Base-by-base conservation (phyloP, 163 green algal genomes). In the Scenedesmus sp. region DNA sequence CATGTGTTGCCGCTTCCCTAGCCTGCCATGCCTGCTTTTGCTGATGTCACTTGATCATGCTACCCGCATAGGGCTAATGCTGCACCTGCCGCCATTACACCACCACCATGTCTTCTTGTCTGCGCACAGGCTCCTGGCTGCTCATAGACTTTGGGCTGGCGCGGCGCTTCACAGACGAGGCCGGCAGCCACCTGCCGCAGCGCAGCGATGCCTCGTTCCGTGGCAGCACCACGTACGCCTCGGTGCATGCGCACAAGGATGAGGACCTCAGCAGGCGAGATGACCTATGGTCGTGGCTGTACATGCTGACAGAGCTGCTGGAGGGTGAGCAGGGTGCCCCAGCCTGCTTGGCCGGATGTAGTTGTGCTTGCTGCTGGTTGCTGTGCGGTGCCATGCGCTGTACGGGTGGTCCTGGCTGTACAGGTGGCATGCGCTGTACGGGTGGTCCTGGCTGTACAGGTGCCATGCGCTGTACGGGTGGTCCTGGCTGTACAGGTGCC, bases 81-180 rank as follows among this genome's bases (percentile, higher is more conserved):
- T n/a, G n/a, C n/a, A n/a, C n/a, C n/a, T n/a, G n/a, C n/a, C n/a
- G n/a, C n/a, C n/a, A n/a, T n/a, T n/a, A n/a, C n/a, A 56, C 15
- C 49, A 56, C 10, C 15, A 12, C 49, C 49, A 56, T 56, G 49
- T 56, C 10, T 13, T 56, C 65, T 76, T 49, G 16, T 46, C 6
- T 37, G 37, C 56, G 46, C 53, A n/a, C 87, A 95, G 95, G 93
- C 51, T 89, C 40, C 6, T 96, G 95, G 93, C 82, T 93, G 79
- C 85, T 98, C 10, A 94, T 98, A 5, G 97, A 99, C 88, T 98
- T 99, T 94, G 97, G 97, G 1, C 92, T 98, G 22, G 96, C 96
- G 3, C 92, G 94, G 35, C 88, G 89, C 33, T 98, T 93, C 72
- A 61, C 82, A 2, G 92, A 95, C 24, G 95, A 97, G 2, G 70